These are phyloP conservation scores for Bruguiera sexangula DNA, from an alignment of 345 rosid genomes.

Conservation along the genomic window DNA sequence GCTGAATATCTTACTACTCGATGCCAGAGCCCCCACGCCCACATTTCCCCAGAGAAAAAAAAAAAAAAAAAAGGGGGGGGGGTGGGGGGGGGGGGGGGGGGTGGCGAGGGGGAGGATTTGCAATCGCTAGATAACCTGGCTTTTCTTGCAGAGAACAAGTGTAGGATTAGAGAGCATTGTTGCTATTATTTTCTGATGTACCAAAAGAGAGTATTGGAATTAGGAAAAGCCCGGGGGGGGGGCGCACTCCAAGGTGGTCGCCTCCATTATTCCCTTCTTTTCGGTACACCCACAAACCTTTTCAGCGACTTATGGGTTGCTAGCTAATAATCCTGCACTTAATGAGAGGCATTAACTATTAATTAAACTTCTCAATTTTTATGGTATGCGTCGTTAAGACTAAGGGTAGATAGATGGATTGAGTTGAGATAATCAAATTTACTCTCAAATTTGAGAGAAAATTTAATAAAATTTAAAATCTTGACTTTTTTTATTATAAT, in stretches of 20 bases:
- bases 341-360: constrained; percentile 16
- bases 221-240: constrained; percentile 26
- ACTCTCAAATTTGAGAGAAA: no score
- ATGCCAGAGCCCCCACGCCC: constrained; percentile 18
- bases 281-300: constrained; percentile 27
- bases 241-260: constrained; percentile 38
- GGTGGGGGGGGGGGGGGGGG: neutral
- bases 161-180: constrained; percentile 21
- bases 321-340: constrained; percentile 34
- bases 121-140: neutral
- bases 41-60: constrained; percentile 26
- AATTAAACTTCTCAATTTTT: no score
- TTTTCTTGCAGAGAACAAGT: constrained; percentile 37
- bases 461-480: no score
- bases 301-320: constrained; percentile 1
- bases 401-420: no score
- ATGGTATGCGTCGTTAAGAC: no score
- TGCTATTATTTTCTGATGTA: no score
- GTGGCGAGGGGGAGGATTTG: no score
- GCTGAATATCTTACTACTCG: constrained; percentile 23
- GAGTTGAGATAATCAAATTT: no score
- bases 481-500: no score
- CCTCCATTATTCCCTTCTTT: constrained; percentile 38
- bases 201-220: constrained; percentile 31
- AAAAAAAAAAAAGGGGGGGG: neutral